Evolutionary conservation across 2,329 filamentous ascomycete genomes (phyloP).

Genomic region (Monilinia polystroma): DNA sequence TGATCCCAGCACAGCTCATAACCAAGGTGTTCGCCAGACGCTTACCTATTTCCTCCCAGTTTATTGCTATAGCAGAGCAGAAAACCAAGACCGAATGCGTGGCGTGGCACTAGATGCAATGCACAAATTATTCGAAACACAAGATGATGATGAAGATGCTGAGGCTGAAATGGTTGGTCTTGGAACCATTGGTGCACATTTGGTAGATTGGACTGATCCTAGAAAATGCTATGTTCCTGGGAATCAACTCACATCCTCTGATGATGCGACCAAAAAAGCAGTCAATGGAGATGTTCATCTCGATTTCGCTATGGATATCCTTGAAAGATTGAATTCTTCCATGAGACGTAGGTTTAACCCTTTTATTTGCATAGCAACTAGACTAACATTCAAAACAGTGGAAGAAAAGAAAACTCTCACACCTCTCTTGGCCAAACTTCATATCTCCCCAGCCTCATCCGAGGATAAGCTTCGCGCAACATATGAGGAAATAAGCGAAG

Average conservation of each 20-base stretch:
- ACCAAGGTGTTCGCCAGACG: conserved; percentile 80
- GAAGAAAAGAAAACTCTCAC: conserved; percentile 85
- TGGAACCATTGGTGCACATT: conserved; percentile 72
- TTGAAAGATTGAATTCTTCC: conserved; percentile 69
- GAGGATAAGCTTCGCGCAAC: conserved; percentile 57
- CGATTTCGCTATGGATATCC: conserved; percentile 70
- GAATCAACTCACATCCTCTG: conserved; percentile 44
- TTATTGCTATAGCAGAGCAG: conserved; percentile 80
- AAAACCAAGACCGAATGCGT: conserved; percentile 82
- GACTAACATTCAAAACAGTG: conserved; percentile 47
- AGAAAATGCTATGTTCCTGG: conserved; percentile 65
- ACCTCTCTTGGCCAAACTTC: conserved; percentile 76
- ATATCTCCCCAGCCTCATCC: conserved; percentile 67
- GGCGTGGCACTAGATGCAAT: conserved; percentile 71
- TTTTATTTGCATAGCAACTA: not conserved
- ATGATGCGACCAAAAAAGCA: conserved; percentile 59
- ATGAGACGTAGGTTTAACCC: conserved; percentile 59
- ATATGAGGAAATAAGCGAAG: conserved; percentile 58
- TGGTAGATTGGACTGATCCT: conserved; percentile 95
- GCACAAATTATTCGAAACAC: conserved; percentile 69
- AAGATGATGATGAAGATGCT: conserved; percentile 73
- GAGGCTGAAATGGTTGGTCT: conserved; percentile 78
- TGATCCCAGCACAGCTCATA: conserved; percentile 75
- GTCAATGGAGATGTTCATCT: conserved; percentile 79
- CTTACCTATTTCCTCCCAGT: conserved; percentile 93